Evolutionary conservation across 2,329 filamentous ascomycete species (phyloP).

Genomic region (Macroventuria anomochaeta): DNA sequence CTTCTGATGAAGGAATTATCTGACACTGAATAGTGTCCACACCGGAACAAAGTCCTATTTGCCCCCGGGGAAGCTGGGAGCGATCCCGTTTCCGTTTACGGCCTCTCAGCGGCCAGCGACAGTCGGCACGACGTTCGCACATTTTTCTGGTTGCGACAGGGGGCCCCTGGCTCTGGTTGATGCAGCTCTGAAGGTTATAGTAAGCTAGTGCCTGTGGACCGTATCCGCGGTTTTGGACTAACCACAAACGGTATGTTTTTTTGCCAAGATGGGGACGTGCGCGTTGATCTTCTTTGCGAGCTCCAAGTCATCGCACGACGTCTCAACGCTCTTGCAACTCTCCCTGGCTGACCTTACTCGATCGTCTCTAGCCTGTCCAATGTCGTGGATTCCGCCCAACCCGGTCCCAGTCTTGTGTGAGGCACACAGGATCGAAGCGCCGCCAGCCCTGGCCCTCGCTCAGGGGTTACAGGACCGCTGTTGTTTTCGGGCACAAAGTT

Average conservation of each 20-base stretch:
- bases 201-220: conserved; percentile 32
- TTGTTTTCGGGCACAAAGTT: conserved; percentile 30
- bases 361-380: conserved; percentile 41
- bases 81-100: conserved; percentile 35
- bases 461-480: conserved; percentile 38
- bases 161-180: conserved; percentile 19
- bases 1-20: conserved; percentile 13
- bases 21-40: conserved; percentile 19
- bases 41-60: conserved; percentile 34
- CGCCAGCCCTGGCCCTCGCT: conserved; percentile 44
- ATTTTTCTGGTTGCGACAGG: conserved; percentile 23
- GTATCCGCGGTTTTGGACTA: conserved; percentile 37
- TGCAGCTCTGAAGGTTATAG: conserved; percentile 15
- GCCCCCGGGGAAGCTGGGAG: conserved; percentile 41
- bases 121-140: conserved; percentile 38
- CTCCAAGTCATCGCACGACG: conserved; percentile 41
- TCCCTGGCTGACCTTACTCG: conserved; percentile 42
- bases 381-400: conserved; percentile 45
- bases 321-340: conserved; percentile 44
- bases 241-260: conserved; percentile 34
- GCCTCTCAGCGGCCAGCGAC: conserved; percentile 31
- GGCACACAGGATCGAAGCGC: conserved; percentile 33
- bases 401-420: conserved; percentile 36
- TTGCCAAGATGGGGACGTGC: conserved; percentile 33
- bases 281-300: conserved; percentile 45